Percentiles rank a stretch among this genome's conserved stretches.
Conservation (phyloP, 2,329 filamentous ascomycete species). For the Colletotrichum truncatum region DNA sequence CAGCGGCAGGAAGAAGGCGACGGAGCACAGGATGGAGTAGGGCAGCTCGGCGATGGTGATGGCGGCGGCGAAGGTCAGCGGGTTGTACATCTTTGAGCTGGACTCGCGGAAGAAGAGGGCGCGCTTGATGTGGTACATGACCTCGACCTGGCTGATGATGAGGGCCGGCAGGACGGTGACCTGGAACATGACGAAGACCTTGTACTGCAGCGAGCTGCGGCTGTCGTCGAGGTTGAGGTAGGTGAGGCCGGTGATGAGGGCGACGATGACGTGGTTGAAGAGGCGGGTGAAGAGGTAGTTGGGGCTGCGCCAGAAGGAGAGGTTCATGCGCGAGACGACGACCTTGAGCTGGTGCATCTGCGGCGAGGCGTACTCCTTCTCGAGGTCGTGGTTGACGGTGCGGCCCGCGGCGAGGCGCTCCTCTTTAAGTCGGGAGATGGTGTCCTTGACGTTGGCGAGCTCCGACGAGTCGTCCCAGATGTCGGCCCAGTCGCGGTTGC, state of each 20-base stretch:
- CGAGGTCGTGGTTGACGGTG: slow-evolving; percentile 58
- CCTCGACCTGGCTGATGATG: slow-evolving; percentile 85
- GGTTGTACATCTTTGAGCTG: slow-evolving; percentile 85
- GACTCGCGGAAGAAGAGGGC: slow-evolving; percentile 88
- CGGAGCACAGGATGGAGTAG: slow-evolving; percentile 82
- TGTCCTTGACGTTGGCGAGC: slow-evolving; percentile 70
- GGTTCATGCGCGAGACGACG: slow-evolving; percentile 77
- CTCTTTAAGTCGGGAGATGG: slow-evolving; percentile 73
- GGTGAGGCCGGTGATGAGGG: slow-evolving; percentile 80
- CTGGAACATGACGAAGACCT: slow-evolving; percentile 91
- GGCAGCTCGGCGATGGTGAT: slow-evolving; percentile 88
- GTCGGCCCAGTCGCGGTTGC: slow-evolving; percentile 81
- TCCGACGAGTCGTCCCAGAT: slow-evolving; percentile 81
- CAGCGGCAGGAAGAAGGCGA: slow-evolving; percentile 82
- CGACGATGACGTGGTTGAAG: slow-evolving; percentile 85
- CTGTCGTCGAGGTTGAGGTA: slow-evolving; percentile 83
- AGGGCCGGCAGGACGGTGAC: slow-evolving; percentile 84
- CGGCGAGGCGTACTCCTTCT: slow-evolving; percentile 86
- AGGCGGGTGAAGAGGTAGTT: slow-evolving; percentile 91
- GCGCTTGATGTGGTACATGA: slow-evolving; percentile 82
- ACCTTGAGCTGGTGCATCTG: slow-evolving; percentile 80
- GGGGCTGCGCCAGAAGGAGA: slow-evolving; percentile 85
- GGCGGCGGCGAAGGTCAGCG: slow-evolving; percentile 79
- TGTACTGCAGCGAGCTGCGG: slow-evolving; percentile 81
- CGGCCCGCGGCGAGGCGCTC: slow-evolving; percentile 55